Base-by-base conservation (phyloP, 768 basidiomycete genomes). In the Russula compacta region DNA sequence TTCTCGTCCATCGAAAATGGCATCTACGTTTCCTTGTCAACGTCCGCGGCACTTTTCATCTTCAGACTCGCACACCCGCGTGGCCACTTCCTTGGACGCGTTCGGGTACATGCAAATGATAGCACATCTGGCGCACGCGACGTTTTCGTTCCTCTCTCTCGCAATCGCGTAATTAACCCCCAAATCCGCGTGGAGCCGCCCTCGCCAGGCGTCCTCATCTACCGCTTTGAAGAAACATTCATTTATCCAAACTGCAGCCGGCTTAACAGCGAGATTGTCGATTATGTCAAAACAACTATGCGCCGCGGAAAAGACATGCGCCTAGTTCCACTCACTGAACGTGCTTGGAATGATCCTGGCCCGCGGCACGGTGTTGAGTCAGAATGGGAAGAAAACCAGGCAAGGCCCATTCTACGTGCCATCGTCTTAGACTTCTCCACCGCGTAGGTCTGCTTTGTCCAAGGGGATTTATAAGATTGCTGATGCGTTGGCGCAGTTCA, bases 1-100 rank as follows among this genome's bases (percentile, higher is more conserved):
- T 98, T 98, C 77, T 85, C 89, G n/a, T 82, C 84, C 21, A 95
- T 98, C 67, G 97, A 98, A 73, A 79, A 92, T 58, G 95, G 95
- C 24, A 92, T 94, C 68, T 94, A 94, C 72, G 83, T 85, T 55
- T 92, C 94, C 11, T 85, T 98, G 66, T 73, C 76, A n/a, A 78
- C 88, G 1, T 95, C 94, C 0, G 72, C 84, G 21, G 88, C 78
- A 4, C 82, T 98, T 14, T 81, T 98, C 14, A 79, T 98, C 57
- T 73, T 95, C 69, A 87, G 95, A 51, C 71, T 98, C 61, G 94
- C 95, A 32, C 84, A 86, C 66, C 93, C 97, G 19, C 84, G 90
- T 32, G 92, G 92, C 9, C 78, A 86, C 44, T 98, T 98, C 85
- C 81, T 99, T 1, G 97, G 97, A 8, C 87, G 84, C 64, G 88